These are phyloP conservation scores for Metroxylon sagu DNA, from an alignment of 176 grass and related monocot genomes.

Conservation along the genomic window DNA sequence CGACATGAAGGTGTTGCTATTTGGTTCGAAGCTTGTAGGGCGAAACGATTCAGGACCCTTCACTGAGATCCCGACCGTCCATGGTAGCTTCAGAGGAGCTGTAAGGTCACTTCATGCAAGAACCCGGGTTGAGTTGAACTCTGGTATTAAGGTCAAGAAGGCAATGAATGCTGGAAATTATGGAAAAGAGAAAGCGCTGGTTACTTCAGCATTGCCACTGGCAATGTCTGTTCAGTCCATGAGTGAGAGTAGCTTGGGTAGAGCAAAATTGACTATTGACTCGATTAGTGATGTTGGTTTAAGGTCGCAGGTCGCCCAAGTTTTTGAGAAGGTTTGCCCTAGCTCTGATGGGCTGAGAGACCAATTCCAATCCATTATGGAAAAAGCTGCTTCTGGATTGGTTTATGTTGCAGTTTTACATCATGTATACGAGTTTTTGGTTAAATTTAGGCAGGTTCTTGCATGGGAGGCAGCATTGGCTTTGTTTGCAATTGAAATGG, in stretches of 20 bases:
- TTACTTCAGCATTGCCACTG: conserved; percentile 44
- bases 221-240: conserved; percentile 47
- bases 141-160: conserved; percentile 63
- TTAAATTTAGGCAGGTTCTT: conserved; percentile 72
- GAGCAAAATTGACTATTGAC: conserved; percentile 36
- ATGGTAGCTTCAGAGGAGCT: conserved; percentile 64
- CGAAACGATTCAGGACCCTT: conserved; percentile 30
- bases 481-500: conserved; percentile 57
- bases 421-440: conserved; percentile 45
- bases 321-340: conserved; percentile 10
- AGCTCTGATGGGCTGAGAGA: conserved; percentile 29
- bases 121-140: conserved; percentile 72
- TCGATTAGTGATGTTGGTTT: conserved; percentile 44
- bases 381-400: conserved; percentile 24
- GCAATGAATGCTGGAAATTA: conserved; percentile 27
- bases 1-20: conserved; percentile 67
- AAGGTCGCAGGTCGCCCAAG: conserved; percentile 31
- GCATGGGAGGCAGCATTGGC: conserved; percentile 82
- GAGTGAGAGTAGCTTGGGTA: conserved; percentile 47
- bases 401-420: conserved; percentile 32
- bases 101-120: conserved; percentile 57
- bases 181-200: conserved; percentile 61
- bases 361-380: conserved; percentile 29
- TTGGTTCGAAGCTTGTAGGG: conserved; percentile 66
- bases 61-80: conserved; percentile 47